A percentile compares a stretch with the other conserved stretches of the same genome.
Evolutionary conservation across 2,329 filamentous ascomycete species (phyloP).

Genomic region (Aspergillus sp.): DNA sequence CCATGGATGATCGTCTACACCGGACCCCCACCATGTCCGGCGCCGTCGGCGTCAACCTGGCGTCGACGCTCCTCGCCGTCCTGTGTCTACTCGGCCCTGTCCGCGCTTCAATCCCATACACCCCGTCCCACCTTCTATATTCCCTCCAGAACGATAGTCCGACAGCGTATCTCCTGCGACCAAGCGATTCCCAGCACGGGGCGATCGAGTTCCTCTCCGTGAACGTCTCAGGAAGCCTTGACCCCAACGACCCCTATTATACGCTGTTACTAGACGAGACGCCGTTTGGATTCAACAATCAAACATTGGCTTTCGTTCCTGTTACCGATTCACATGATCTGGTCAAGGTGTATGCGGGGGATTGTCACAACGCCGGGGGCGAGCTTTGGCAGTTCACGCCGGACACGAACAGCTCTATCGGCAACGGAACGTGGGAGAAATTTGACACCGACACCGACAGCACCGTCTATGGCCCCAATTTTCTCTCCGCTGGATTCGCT

Average conservation of each 20-base stretch:
- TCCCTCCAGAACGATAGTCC: conserved; percentile 49
- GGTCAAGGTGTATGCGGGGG: conserved; percentile 70
- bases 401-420: conserved; percentile 37
- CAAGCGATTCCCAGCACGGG: conserved; percentile 45
- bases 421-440: conserved; percentile 57
- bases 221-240: conserved; percentile 60
- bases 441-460: conserved; percentile 32
- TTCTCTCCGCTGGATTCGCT: conserved; percentile 59
- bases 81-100: conserved; percentile 20
- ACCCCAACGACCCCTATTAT: conserved; percentile 42
- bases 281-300: conserved; percentile 37
- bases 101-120: conserved; percentile 64
- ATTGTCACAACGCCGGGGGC: conserved; percentile 59
- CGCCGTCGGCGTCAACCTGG: conserved; percentile 9
- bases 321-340: conserved; percentile 65
- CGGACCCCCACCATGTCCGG: conserved; percentile 12
- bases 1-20: conserved; percentile 17
- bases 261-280: conserved; percentile 24
- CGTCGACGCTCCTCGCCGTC: conserved; percentile 14
- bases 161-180: conserved; percentile 68
- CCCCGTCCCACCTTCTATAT: conserved; percentile 69
- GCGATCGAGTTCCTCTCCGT: conserved; percentile 60
- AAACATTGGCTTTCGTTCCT: conserved; percentile 65
- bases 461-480: conserved; percentile 50
- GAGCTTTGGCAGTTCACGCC: conserved; percentile 68